Conservation (phyloP, 1,284 basidiomycete species). For the Sporisorium scitamineum region DNA sequence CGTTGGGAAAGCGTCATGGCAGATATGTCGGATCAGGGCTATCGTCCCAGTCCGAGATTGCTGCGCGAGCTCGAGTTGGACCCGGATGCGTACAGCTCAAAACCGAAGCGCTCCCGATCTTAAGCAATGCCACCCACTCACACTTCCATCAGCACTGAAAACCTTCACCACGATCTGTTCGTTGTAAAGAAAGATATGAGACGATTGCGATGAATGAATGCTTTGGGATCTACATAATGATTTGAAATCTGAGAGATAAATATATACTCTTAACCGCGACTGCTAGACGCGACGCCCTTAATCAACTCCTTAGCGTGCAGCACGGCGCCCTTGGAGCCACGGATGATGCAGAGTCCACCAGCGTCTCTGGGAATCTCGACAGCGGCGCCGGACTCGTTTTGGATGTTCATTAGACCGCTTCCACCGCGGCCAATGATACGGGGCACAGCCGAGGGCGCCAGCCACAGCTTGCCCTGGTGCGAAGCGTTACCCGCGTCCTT, state of each 20-base stretch:
- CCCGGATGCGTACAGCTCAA: background rate
- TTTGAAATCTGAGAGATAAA: background rate
- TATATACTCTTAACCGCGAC: conserved; percentile 12
- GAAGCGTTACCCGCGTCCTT: conserved; percentile 43
- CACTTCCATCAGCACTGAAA: too few relatives aligned
- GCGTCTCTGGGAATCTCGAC: conserved; percentile 61
- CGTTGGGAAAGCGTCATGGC: conserved; percentile 44
- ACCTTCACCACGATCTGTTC: too few relatives aligned
- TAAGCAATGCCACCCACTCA: background rate
- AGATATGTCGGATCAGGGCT: conserved; percentile 56
- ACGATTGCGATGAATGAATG: conserved; percentile 18
- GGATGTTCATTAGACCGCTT: conserved; percentile 51
- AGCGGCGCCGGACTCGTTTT: conserved; percentile 56
- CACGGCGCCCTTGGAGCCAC: conserved; percentile 57
- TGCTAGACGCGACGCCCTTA: conserved; percentile 36
- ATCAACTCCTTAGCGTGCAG: conserved; percentile 58
- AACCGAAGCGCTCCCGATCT: background rate
- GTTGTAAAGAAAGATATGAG: background rate
- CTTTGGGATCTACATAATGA: conserved; percentile 17
- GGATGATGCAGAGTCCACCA: conserved; percentile 56
- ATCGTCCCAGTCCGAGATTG: conserved; percentile 17
- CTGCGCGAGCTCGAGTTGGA: conserved; percentile 18
- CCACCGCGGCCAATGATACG: conserved; percentile 59
- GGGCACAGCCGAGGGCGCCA: conserved; percentile 49
- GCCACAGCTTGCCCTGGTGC: conserved; percentile 54